These are phyloP conservation scores for Pseudohalonectria lignicola DNA, from an alignment of 2,329 filamentous ascomycete genomes.

Conservation along the genomic window DNA sequence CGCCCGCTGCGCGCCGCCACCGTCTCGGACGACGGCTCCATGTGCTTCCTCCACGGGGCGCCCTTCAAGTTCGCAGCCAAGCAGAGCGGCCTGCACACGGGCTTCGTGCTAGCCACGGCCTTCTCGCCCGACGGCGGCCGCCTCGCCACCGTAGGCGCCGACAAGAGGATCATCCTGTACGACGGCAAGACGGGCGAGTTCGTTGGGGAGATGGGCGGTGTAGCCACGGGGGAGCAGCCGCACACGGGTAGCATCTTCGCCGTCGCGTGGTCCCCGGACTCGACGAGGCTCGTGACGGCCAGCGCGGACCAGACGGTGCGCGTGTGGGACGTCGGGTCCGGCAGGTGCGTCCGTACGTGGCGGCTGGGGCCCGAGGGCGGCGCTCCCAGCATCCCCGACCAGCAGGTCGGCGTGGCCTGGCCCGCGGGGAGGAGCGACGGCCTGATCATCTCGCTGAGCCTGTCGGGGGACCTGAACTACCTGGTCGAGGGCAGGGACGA, in stretches of 20 bases:
- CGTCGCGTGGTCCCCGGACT: constrained; percentile 82
- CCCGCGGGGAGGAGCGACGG: constrained; percentile 72
- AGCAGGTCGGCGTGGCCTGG: constrained; percentile 93
- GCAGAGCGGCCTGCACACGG: constrained; percentile 66
- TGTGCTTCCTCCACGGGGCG: constrained; percentile 87
- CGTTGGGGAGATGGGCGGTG: constrained; percentile 53
- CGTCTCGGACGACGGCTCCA: constrained; percentile 76
- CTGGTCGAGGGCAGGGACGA: constrained; percentile 59
- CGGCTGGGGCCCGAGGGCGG: constrained; percentile 64
- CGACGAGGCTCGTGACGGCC: constrained; percentile 76
- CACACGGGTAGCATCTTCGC: constrained; percentile 91
- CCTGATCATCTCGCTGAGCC: constrained; percentile 78
- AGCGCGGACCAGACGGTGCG: constrained; percentile 92
- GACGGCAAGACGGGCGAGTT: constrained; percentile 92
- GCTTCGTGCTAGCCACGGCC: constrained; percentile 77
- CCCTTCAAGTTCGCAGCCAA: constrained; percentile 96
- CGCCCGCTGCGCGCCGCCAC: constrained; percentile 86
- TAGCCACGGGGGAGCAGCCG: constrained; percentile 21
- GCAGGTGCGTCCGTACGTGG: constrained; percentile 73
- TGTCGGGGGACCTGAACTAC: constrained; percentile 86
- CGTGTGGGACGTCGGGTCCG: constrained; percentile 81
- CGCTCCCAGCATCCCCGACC: constrained; percentile 60
- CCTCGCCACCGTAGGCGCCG: constrained; percentile 84
- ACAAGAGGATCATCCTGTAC: constrained; percentile 86
- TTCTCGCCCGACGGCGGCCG: constrained; percentile 81